Percentiles rank a stretch among this genome's conserved stretches.
These are phyloP conservation scores for Lactifluus pinguis DNA, from an alignment of 768 basidiomycete genomes.

Conservation along the genomic window DNA sequence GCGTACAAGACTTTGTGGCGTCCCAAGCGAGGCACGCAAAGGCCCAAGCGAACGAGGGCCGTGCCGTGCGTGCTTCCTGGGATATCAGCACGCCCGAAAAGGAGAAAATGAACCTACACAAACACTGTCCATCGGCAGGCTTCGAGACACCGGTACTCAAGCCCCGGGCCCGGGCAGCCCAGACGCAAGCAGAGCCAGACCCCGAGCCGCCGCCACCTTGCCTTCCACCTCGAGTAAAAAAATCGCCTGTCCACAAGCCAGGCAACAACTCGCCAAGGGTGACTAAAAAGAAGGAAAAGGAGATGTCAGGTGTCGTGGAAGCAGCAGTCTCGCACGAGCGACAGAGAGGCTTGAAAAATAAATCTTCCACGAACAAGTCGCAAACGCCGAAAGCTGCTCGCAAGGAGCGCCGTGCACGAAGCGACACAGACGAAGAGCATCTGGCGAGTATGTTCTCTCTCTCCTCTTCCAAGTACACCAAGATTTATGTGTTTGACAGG, in stretches of 20 bases:
- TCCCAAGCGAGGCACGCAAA: conserved; percentile 39
- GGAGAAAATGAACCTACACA: conserved; percentile 3
- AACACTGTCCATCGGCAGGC: not conserved
- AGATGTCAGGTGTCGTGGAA: not conserved
- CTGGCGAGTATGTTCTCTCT: conserved; percentile 27
- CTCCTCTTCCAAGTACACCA: not conserved
- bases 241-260: not conserved
- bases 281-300: not conserved
- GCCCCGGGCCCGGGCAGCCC: conserved; percentile 15
- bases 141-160: conserved; percentile 22
- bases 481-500: conserved; percentile 33
- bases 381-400: not conserved
- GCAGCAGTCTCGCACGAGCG: not conserved
- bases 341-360: not conserved
- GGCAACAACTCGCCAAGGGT: not conserved
- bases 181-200: not conserved
- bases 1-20: conserved; percentile 40
- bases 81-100: not conserved
- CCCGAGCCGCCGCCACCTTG: not conserved
- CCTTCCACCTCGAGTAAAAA: not conserved
- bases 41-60: conserved; percentile 36
- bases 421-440: conserved; percentile 29
- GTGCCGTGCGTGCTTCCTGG: conserved; percentile 21
- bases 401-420: conserved; percentile 6
- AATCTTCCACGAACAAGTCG: not conserved